These are phyloP conservation scores for Solanum hybrid DNA, from an alignment of 305 asterid species.

Conservation along the genomic window DNA sequence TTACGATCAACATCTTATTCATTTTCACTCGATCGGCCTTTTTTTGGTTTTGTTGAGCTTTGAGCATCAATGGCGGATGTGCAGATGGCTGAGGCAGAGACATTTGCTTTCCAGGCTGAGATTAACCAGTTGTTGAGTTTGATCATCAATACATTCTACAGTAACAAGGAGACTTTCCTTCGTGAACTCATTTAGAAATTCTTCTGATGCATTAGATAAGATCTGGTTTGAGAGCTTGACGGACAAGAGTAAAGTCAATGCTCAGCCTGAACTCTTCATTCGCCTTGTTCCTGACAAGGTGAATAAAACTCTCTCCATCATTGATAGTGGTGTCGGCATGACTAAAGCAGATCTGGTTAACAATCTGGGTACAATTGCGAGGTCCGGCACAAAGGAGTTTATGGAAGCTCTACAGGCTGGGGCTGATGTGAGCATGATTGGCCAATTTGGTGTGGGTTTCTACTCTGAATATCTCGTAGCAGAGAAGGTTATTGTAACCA, in stretches of 20 bases:
- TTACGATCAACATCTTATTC: background rate
- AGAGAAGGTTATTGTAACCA: constrained; percentile 43
- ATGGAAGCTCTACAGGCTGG: constrained; percentile 62
- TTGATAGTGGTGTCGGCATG: constrained; percentile 53
- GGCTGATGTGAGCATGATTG: constrained; percentile 57
- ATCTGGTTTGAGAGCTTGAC: constrained; percentile 51
- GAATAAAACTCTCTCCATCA: constrained; percentile 46
- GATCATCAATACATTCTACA: constrained; percentile 47
- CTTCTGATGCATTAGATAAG: constrained; percentile 51
- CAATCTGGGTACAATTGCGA: constrained; percentile 50
- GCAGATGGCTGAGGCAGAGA: constrained; percentile 31
- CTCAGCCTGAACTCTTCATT: constrained; percentile 52
- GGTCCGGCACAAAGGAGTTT: constrained; percentile 57
- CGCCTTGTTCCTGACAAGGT: constrained; percentile 41
- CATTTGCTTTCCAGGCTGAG: constrained; percentile 46
- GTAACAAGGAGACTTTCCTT: constrained; percentile 52
- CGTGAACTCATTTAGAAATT: constrained; percentile 43
- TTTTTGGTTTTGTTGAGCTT: background rate
- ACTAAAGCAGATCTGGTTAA: constrained; percentile 67
- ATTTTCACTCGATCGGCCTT: background rate
- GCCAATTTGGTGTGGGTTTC: constrained; percentile 51
- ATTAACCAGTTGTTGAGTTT: constrained; percentile 38
- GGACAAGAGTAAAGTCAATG: constrained; percentile 47
- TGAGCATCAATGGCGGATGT: constrained; percentile 29
- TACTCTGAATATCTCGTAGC: constrained; percentile 49